Evolutionary conservation across 129 eudicot genomes (phyloP).

Genomic region (Artemisia tridentata): DNA sequence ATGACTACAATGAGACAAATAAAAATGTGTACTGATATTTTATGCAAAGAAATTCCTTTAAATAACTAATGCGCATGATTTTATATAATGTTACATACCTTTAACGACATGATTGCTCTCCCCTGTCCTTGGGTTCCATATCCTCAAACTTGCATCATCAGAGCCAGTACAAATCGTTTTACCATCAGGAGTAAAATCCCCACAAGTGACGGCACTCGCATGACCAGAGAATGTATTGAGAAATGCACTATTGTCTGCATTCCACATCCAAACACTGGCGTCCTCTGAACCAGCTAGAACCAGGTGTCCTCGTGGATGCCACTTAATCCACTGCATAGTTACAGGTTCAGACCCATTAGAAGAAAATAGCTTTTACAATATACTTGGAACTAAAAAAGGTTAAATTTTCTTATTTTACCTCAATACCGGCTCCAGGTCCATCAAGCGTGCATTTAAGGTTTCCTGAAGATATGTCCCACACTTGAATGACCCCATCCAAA

Average conservation of each 20-base stretch:
- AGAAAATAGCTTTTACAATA: neutral
- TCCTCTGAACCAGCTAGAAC: conserved; percentile 96
- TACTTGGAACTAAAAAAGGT: neutral
- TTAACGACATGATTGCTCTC: conserved; percentile 64
- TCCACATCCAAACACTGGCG: conserved; percentile 95
- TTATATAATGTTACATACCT: conserved; percentile 18
- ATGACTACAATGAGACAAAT: too few species aligned
- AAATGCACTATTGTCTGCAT: conserved; percentile 70
- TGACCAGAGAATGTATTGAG: conserved; percentile 77
- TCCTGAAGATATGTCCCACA: conserved; percentile 69
- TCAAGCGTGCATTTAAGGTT: conserved; percentile 64
- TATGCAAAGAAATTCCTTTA: too few species aligned
- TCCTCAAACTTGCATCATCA: conserved; percentile 92
- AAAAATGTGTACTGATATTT: neutral
- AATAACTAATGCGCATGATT: neutral
- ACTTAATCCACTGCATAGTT: conserved; percentile 77
- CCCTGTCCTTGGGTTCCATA: conserved; percentile 83
- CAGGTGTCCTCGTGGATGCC: conserved; percentile 98
- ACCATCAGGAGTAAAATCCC: conserved; percentile 98
- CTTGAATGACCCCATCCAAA: conserved; percentile 71
- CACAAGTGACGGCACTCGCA: conserved; percentile 76
- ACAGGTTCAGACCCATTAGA: neutral
- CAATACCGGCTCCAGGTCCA: conserved; percentile 84
- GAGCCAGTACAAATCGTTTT: conserved; percentile 85
- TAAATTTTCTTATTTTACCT: conserved; percentile 46